Evolutionary conservation across 2,329 filamentous ascomycete genomes (phyloP).

Genomic region (Colletotrichum melonis): DNA sequence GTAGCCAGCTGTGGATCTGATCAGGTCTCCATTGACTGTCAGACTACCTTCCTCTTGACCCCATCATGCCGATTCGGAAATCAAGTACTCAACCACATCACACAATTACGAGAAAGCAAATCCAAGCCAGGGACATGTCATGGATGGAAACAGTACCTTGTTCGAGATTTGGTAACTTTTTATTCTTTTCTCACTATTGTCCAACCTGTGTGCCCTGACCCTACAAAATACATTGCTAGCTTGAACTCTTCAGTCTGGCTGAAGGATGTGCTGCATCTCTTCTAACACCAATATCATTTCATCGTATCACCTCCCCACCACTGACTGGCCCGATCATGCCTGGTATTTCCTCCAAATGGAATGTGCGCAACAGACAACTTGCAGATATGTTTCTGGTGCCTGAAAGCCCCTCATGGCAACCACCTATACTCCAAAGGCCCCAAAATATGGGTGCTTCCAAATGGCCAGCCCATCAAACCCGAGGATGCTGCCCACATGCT

Average conservation of each 20-base stretch:
- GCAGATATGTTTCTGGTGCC: constrained; percentile 14
- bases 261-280: not conserved
- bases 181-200: not conserved
- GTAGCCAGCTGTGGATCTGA: too few relatives aligned
- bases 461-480: constrained; percentile 11
- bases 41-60: not conserved
- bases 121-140: not conserved
- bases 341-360: constrained; percentile 33
- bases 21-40: not conserved
- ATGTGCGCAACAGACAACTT: constrained; percentile 22
- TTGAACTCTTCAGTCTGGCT: not conserved
- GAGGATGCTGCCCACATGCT: not conserved
- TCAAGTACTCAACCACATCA: not conserved
- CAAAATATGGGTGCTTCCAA: constrained; percentile 3
- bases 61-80: too few relatives aligned
- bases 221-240: constrained; percentile 21
- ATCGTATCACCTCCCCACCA: constrained; percentile 19
- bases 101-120: not conserved
- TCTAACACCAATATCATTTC: constrained; percentile 28
- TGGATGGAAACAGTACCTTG: not conserved
- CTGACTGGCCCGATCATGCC: constrained; percentile 21
- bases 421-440: constrained; percentile 18
- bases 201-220: not conserved
- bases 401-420: constrained; percentile 17
- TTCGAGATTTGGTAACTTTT: not conserved